phyloP scores from a whole-genome alignment of 768 basidiomycete genomes.

The Pulveroboletus sp. region DNA sequence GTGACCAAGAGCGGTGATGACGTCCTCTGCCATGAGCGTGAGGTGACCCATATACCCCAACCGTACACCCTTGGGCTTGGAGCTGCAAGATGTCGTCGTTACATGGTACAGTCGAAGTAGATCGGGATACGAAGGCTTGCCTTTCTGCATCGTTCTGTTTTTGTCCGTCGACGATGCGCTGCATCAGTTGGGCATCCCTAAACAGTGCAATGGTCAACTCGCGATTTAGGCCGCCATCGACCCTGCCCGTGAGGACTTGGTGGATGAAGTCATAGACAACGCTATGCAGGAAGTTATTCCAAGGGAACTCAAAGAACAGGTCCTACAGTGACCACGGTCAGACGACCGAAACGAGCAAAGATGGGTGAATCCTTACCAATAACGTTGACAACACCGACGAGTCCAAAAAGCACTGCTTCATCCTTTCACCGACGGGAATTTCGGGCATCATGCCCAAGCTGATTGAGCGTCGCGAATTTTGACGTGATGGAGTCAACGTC shows the following conservation, averaged over 20 bases:
- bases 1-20: conserved; percentile 82
- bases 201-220: conserved; percentile 82
- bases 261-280: conserved; percentile 95
- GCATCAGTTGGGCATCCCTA: conserved; percentile 77
- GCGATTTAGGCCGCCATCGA: conserved; percentile 79
- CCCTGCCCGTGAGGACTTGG: conserved; percentile 86
- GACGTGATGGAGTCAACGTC: conserved; percentile 46
- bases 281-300: conserved; percentile 97
- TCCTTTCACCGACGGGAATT: conserved; percentile 65
- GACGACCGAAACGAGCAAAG: not conserved
- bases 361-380: conserved; percentile 49
- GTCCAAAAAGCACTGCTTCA: conserved; percentile 77
- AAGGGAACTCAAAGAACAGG: conserved; percentile 92
- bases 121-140: conserved; percentile 36
- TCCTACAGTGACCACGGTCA: conserved; percentile 45
- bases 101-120: not conserved
- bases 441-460: conserved; percentile 33
- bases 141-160: conserved; percentile 69
- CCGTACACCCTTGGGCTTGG: conserved; percentile 72
- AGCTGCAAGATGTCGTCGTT: conserved; percentile 33
- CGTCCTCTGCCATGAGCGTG: conserved; percentile 90
- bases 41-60: conserved; percentile 97
- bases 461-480: conserved; percentile 47
- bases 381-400: conserved; percentile 68
- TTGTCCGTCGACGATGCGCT: conserved; percentile 85